Evolutionary conservation across 1,284 basidiomycete genomes (phyloP), one percentile per base, ranked within the genome.

Genomic region (Ustilago cynodontis): DNA sequence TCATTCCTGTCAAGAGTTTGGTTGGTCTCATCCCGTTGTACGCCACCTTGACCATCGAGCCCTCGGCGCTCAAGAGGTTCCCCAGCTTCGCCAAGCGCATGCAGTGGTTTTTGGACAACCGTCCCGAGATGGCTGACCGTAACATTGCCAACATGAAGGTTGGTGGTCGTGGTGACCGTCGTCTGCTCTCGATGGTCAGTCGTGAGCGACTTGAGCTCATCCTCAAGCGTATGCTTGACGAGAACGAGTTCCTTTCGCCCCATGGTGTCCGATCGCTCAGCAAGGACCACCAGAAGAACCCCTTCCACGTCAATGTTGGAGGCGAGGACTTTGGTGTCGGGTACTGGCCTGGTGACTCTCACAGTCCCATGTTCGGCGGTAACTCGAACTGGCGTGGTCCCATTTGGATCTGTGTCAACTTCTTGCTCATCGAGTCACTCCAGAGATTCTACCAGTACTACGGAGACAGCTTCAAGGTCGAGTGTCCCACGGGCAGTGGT

Each of bases 331-430:
- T 97, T 85, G 93, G 94, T 82, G 94, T 98, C 45, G 91, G 91
- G 49, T 99, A 98, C 87, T 99, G 96, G 97, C 95, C 96, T 0
- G 97, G 95, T 18, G 96, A 99, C 86, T 97, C 94, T 1, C 91
- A 91, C 83, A 95, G 93, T 35, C 95, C 94, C 65, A 99, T 99
- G 96, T 98, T 98, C 86, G 96, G 97, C 62, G 95, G 95, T 33
- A 98, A 98, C 87, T 73, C 68, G 39, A 98, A 99, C 86, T 97
- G 95, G 95, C 90, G 95, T 85, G 89, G 89, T n/a, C 89, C 89
- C n/a, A 88, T 90, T 79, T 90, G 95, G 96, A 90, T 98, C 55
- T 94, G 95, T 4, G 93, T 94, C 71, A 98, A 96, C 87, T 97
- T 97, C 88, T 86, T 99, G 66, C 89, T 98, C 66, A 85, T 87